Percentiles rank a stretch among this genome's conserved stretches.
Evolutionary conservation across 495 filamentous ascomycete species (phyloP).

Genomic region (Glarea lozoyensis): DNA sequence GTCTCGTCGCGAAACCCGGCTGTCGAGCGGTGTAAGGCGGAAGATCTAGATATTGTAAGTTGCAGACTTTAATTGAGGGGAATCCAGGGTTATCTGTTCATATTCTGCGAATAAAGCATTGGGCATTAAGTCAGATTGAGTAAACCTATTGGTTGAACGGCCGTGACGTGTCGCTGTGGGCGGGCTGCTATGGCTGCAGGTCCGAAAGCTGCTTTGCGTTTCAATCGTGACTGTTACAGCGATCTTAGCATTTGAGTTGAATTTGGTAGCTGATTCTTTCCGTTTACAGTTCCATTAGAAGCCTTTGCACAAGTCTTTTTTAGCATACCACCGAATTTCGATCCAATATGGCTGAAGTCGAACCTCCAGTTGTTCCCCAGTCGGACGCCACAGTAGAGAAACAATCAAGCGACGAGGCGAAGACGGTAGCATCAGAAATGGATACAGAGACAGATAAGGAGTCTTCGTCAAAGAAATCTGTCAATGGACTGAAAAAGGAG

Average conservation of each 20-base stretch:
- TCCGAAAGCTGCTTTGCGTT: no score
- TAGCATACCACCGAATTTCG: no score
- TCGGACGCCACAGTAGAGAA: conserved; percentile 11
- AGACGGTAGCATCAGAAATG: conserved; percentile 12
- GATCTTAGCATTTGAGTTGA: no score
- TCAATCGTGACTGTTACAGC: no score
- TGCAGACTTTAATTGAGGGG: background rate
- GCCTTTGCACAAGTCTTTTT: no score
- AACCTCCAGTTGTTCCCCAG: conserved; percentile 10
- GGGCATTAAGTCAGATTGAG: background rate
- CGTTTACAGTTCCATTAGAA: no score
- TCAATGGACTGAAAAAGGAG: conserved; percentile 22
- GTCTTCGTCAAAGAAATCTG: conserved; percentile 7
- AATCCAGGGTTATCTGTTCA: background rate
- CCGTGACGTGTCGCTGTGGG: conserved; percentile 1
- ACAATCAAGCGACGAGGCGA: conserved; percentile 13
- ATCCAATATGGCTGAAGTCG: conserved; percentile 20
- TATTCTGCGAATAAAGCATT: background rate
- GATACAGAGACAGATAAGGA: conserved; percentile 20
- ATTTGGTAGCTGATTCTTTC: no score
- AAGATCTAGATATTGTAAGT: no score
- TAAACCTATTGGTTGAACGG: background rate
- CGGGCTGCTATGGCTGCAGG: background rate
- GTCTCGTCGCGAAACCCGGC: no score
- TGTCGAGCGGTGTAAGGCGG: no score